Evolutionary conservation across 331 rosid genomes (phyloP), one percentile per base, ranked within the genome.

Genomic region (Acacia concinna): DNA sequence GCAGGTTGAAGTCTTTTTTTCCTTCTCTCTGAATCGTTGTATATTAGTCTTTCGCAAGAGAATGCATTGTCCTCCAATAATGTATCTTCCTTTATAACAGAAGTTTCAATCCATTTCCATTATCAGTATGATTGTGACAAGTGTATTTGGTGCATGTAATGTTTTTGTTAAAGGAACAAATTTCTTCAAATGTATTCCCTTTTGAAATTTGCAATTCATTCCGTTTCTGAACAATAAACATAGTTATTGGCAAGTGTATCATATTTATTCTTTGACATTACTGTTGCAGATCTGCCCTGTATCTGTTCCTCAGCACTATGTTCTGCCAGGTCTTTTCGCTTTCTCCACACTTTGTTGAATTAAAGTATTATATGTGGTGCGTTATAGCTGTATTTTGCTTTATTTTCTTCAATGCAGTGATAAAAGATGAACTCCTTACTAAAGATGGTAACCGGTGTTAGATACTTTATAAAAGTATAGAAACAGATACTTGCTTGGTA

Each of bases 271-370:
- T 56, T 83, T 28, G 32, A 65, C 81, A 77, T 74, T 69, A 64
- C 43, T 67, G 65, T 72, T 84, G 79, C 93, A 92, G 93, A 69
- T 86, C 85, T 78, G 74, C 90, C 28, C 82, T 88, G 64, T 83
- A 77, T 87, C 79, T 87, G 77, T 90, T 85, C 74, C 38, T 78
- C 60, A 84, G 88, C 78, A 72, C 81, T 4, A 78, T 90, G 74
- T 68, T 76, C 73, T 87, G 90, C 74, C 94, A 90, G 94, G 94
- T 92, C 27, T 30, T 41, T 10, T 46, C 8, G 1, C 1, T n/a
- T 37, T 25, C 23, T 31, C 40, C 49, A 38, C 32, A 10, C 69
- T 49, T 67, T 37, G 21, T 62, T 62, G 67, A 60, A 17, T 15
- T 54, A 63, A 76, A 74, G 63, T 47, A 52, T 21, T 34, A 46